These are phyloP conservation scores for Xylariaceae sp. DNA, from an alignment of 2,329 filamentous ascomycete genomes.

Conservation along the genomic window DNA sequence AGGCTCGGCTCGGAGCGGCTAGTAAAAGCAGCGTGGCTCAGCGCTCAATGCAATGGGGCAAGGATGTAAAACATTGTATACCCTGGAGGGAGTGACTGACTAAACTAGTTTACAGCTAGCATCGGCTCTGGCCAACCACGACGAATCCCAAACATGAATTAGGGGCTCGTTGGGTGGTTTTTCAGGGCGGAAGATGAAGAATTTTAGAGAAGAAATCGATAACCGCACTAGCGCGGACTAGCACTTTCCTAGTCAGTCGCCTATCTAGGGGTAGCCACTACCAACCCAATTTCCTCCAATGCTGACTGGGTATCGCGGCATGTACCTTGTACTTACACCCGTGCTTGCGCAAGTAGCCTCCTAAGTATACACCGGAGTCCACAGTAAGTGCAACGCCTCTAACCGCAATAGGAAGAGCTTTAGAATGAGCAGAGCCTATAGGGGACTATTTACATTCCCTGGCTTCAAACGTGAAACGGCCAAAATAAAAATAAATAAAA, in stretches of 20 bases:
- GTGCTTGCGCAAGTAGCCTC: too few species aligned
- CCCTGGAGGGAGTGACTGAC: not conserved
- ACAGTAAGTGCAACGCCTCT: too few species aligned
- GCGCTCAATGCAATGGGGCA: too few species aligned
- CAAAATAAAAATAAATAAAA: conserved; percentile 8
- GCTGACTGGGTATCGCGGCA: too few species aligned
- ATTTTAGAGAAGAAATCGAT: conserved; percentile 10
- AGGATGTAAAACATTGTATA: too few species aligned
- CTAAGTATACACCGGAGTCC: too few species aligned
- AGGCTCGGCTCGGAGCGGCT: too few species aligned
- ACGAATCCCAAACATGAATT: not conserved
- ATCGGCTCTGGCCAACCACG: conserved; percentile 9
- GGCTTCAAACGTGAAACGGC: conserved; percentile 18
- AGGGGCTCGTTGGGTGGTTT: not conserved
- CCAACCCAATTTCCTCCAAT: conserved; percentile 9
- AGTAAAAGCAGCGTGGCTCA: too few species aligned
- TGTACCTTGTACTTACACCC: too few species aligned
- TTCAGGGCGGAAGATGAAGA: conserved; percentile 5
- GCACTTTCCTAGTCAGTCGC: not conserved
- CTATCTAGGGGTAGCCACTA: not conserved
- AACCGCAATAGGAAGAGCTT: too few species aligned
- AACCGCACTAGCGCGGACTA: conserved; percentile 3
- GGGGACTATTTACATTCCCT: not conserved
- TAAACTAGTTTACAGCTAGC: not conserved
- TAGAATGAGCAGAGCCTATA: not conserved